A percentile compares a stretch with the other conserved stretches of the same genome.
Evolutionary conservation across 495 filamentous ascomycete genomes (phyloP).

Genomic region (Entonaema liquescens): DNA sequence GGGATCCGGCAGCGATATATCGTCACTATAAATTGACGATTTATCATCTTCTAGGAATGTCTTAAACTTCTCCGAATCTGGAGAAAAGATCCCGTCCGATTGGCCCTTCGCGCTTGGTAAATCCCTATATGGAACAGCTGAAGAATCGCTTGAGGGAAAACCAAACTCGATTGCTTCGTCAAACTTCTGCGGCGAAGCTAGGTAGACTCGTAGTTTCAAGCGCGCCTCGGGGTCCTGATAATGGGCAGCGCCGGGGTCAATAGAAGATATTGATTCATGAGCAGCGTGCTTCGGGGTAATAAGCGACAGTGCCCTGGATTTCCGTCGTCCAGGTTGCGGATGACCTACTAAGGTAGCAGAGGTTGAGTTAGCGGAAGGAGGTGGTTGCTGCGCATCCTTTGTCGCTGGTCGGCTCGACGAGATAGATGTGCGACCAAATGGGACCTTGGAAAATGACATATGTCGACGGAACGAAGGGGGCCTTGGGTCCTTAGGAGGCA

Average conservation of each 20-base stretch:
- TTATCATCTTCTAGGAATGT: conserved; percentile 61
- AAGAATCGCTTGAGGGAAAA: conserved; percentile 72
- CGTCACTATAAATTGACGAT: conserved; percentile 58
- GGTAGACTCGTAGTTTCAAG: conserved; percentile 84
- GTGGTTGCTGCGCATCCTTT: conserved; percentile 45
- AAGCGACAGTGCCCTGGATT: conserved; percentile 59
- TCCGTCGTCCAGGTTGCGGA: conserved; percentile 51
- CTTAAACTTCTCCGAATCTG: conserved; percentile 50
- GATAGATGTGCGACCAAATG: conserved; percentile 61
- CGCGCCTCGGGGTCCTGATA: conserved; percentile 93
- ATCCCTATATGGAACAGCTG: conserved; percentile 33
- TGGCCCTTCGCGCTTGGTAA: conserved; percentile 22
- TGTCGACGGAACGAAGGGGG: conserved; percentile 61
- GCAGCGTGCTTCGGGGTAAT: conserved; percentile 57
- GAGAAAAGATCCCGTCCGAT: conserved; percentile 43
- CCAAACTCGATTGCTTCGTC: conserved; percentile 95
- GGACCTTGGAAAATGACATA: conserved; percentile 62
- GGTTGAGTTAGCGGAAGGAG: conserved; percentile 47
- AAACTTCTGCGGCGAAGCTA: conserved; percentile 92
- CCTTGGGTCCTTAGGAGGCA: conserved; percentile 51
- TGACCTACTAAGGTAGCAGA: conserved; percentile 45
- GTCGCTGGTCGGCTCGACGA: conserved; percentile 54
- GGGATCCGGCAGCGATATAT: conserved; percentile 59
- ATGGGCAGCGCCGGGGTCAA: conserved; percentile 79
- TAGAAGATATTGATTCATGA: conserved; percentile 61